Base-by-base conservation (phyloP, 495 filamentous ascomycete species). In the Trichoderma erinaceum region DNA sequence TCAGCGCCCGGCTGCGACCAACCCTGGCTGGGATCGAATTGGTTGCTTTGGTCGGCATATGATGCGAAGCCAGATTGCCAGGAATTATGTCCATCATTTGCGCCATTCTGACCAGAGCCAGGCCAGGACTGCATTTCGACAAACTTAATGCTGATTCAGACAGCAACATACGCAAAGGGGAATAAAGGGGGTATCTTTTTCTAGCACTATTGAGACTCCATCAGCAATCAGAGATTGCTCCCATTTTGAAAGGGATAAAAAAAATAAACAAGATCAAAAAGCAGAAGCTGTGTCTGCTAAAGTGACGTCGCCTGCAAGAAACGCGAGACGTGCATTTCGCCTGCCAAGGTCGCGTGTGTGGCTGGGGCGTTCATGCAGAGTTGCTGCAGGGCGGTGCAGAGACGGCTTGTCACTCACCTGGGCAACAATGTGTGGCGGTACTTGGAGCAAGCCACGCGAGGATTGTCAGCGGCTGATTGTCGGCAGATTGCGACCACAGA, bases 11-110 rank as follows among this genome's bases (percentile, higher is more conserved):
- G 68, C 29, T 72, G 67, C 3, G 67, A 3, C 67, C 67, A 68
- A 3, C 21, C 61, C 67, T 68, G 58, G 69, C 32, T 63, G 70
- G 64, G 65, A 23, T 67, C 66, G 67, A 27, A 61, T 27, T 66
- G 65, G 52, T 70, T 73, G 72, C 46, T 71, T 70, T 44, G 71
- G 68, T 38, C 69, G 15, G 68, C 2, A 43, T 46, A 66, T 29
- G 1, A 4, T 11, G 64, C 2, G 48, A 29, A 63, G 64, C 44
- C 41, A 32, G 23, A 69, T 18, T 71, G 75, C 67, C 65, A 66
- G n/a, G 65, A 66, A 68, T 73, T 70, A 10, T 72, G 52, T 25
- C 63, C 50, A 66, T 67, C 32, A 29, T 25, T 43, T 13, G 13
- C 48, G 50, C 67, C 67, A 32, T 50, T 52, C 27, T 64, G 67